Evolutionary conservation across 305 asterid genomes (phyloP).

Genomic region (Fraxinus sp.): DNA sequence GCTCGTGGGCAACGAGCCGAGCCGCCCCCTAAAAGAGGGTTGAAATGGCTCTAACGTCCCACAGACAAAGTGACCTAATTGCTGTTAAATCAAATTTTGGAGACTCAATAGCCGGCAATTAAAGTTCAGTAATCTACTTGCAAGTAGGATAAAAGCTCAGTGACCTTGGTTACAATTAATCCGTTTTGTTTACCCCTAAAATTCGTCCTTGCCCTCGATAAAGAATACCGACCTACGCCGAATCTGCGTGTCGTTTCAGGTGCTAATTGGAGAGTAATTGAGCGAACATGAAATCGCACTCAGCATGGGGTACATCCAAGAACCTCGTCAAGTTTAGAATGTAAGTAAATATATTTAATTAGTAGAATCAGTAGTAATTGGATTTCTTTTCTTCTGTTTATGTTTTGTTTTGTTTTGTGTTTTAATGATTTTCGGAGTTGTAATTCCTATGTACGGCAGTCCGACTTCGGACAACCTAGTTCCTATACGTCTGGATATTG

Average conservation of each 20-base stretch:
- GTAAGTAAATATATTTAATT: conserved; percentile 35
- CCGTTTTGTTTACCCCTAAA: neutral
- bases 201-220: neutral
- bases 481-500: conserved; percentile 83
- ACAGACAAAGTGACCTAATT: neutral
- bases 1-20: too few relatives aligned
- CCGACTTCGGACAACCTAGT: conserved; percentile 87
- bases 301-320: conserved; percentile 68
- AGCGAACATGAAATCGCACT: conserved; percentile 58
- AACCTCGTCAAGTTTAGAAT: conserved; percentile 83
- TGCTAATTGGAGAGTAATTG: neutral
- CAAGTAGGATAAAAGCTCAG: neutral
- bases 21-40: too few relatives aligned
- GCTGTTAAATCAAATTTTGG: neutral
- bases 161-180: neutral
- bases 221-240: neutral
- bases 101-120: neutral
- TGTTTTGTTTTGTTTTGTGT: neutral
- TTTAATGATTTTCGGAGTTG: conserved; percentile 1
- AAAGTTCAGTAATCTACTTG: neutral
- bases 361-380: neutral
- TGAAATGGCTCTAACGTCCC: neutral
- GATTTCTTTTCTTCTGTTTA: conserved; percentile 2
- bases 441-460: conserved; percentile 37
- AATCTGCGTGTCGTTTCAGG: neutral